Base-by-base conservation (phyloP, 352 stramenopile genomes). In the Globisporangium paddicum region DNA sequence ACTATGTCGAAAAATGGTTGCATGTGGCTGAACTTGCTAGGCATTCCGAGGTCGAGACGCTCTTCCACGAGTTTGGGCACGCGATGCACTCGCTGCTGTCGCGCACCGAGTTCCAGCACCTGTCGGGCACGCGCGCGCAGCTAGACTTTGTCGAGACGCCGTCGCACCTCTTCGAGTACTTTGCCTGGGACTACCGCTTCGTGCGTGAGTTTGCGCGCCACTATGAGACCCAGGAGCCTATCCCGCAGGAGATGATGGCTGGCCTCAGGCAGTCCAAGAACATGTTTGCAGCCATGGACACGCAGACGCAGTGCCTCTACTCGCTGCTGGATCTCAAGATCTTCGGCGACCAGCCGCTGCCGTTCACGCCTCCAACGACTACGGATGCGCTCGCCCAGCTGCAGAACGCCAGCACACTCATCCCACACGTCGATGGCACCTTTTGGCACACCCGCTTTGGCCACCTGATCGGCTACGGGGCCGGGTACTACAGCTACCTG, bases 31-130 rank as follows among this genome's bases (percentile, higher is more conserved):
- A 23, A 35, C 16, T 64, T 40, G n/a, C 9, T 62, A 86, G 74
- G 7, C 96, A 99, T 64, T 88, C 86, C 0, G 96, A 99, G 72
- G 90, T 98, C 11, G 95, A 99, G 80, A 99, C 97, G 8, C 80
- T 99, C 5, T 98, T 98, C 67, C 97, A 99, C 65, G 96, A 99
- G 75, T 99, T 98, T 65, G 97, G 97, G 5, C 97, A 99, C 69
- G 96, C 93, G 23, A 81, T 99, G 66, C 96, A 99, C 72, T 98
- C 96, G 18, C 68, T 99, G 37, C 73, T 99, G 8, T 98, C 90
- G 34, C 79, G 86, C 23, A 99, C 96, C 6, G 86, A 96, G 54
- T 99, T 98, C 63, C 97, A 99, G 79, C 97, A 99, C 62, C 64
- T 99, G 18, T 97, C 88, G 5, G 97, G 97, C 21, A 99, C 96